A percentile compares a stretch with the other conserved stretches of the same genome.
Evolutionary conservation across 495 filamentous ascomycete species (phyloP).

Genomic region (Xylaria flabelliformis): DNA sequence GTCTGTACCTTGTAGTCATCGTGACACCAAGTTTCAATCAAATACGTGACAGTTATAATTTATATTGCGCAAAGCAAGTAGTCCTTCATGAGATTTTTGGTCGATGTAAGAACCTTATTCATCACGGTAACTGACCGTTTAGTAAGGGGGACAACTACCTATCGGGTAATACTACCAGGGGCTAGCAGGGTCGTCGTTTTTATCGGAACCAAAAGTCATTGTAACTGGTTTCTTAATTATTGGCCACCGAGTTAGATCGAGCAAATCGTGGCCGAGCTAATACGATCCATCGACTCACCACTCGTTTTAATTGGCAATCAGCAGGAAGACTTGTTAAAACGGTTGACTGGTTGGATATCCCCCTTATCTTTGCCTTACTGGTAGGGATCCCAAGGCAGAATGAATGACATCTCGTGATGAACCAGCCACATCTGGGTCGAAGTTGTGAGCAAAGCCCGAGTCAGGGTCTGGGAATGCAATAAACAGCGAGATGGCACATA

Average conservation of each 20-base stretch:
- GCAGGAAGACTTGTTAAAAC: background rate
- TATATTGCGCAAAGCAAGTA: background rate
- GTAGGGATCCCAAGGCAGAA: slow-evolving; percentile 11
- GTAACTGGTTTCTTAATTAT: background rate
- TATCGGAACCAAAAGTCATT: background rate
- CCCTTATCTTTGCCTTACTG: background rate
- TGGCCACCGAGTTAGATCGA: slow-evolving; percentile 1
- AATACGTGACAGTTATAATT: background rate
- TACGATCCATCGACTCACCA: background rate
- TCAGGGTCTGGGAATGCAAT: background rate
- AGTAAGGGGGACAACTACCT: background rate
- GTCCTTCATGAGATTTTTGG: background rate
- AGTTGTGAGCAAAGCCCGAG: slow-evolving; percentile 7
- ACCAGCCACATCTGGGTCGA: slow-evolving; percentile 5
- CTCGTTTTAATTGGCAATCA: slow-evolving; percentile 6
- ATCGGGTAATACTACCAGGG: background rate
- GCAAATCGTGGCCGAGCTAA: background rate
- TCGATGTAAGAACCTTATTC: slow-evolving; percentile 1
- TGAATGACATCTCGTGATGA: background rate
- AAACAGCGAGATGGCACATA: background rate
- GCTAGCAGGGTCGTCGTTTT: background rate
- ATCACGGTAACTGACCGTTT: background rate
- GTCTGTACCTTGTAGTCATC: background rate
- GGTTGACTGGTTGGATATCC: background rate
- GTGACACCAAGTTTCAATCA: background rate